Base-by-base conservation (phyloP, 1,139 yeast species). In the Geotrichum armillariae region DNA sequence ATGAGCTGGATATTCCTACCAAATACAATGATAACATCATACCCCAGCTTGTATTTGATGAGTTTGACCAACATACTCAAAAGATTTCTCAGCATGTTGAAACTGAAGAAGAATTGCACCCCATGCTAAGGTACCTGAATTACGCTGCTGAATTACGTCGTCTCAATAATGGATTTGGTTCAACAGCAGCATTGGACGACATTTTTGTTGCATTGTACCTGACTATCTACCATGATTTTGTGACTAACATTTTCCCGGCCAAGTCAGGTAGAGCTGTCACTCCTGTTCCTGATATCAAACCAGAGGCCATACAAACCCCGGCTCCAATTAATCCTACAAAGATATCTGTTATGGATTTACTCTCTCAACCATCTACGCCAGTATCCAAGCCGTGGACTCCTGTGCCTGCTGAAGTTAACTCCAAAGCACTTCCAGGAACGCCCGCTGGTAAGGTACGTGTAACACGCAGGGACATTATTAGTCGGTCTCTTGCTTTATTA, bases 101-200 rank as follows among this genome's bases (percentile, higher is more conserved):
- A 33, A 41, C 52, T 3, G 48, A 53, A n/a, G 53, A 54, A 9
- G 43, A 29, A 46, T 56, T 23, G 53, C 62, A 23, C 22, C 55
- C 45, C 25, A 58, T 40, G 46, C 32, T 59, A 22, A 50, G 55
- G 27, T 61, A 61, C 7, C 64, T 86, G 21, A 72, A 71, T 56
- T 82, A 82, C 32, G 70, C 82, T 1, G 75, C 77, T 14, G 93
- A 85, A 49, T 74, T 86, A 62, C 77, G 88, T 55, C 79, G 85
- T 53, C 72, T 84, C 63, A 88, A 89, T 54, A 86, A 83, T 61
- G 95, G 95, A 0, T 84, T 83, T 64, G 93, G 91, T 0, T 83
- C 95, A 0, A 85, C 95, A 0, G 84, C 93, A 0, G 70, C 79
- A 25, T 78, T 86, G 35, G 96, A 88, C 63, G 95, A 88, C 58